phyloP scores from a whole-genome alignment of 495 filamentous ascomycete species.

The Acidomyces sp. region DNA sequence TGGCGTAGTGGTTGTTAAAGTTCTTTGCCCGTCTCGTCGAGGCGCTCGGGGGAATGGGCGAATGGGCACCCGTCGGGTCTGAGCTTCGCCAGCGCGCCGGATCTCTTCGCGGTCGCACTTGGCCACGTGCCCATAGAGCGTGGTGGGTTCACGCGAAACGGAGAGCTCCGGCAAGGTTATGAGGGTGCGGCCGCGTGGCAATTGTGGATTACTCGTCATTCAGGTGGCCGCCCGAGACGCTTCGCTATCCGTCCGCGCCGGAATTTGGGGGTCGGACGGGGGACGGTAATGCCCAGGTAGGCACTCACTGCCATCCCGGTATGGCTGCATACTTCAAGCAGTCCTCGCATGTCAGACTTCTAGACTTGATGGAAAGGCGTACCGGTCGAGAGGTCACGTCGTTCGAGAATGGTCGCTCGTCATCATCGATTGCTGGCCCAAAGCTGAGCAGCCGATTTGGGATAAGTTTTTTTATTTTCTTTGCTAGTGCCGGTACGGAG shows the following conservation, averaged over 20 bases:
- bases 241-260: constrained; percentile 1
- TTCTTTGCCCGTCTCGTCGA: constrained; percentile 9
- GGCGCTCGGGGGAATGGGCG: constrained; percentile 3
- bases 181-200: neutral
- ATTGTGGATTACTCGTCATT: neutral
- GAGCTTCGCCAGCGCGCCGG: constrained; percentile 5
- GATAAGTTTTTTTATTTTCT: constrained; percentile 4
- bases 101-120: constrained; percentile 5
- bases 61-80: constrained; percentile 3
- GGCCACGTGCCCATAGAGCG: constrained; percentile 10
- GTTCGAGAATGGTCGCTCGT: constrained; percentile 2
- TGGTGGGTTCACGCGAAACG: neutral
- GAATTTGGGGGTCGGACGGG: no score
- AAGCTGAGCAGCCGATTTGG: constrained; percentile 7
- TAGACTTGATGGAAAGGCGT: neutral
- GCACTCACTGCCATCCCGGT: constrained; percentile 3
- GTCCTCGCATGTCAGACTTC: neutral
- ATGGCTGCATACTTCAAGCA: constrained; percentile 7
- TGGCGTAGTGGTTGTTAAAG: constrained; percentile 10
- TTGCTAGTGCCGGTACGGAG: constrained; percentile 1
- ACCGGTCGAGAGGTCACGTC: neutral
- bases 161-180: constrained; percentile 8
- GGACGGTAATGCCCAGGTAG: constrained; percentile 4
- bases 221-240: neutral
- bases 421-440: neutral